A percentile compares a stretch with the other conserved stretches of the same genome.
These are phyloP conservation scores for Populus hybrid DNA, from an alignment of 441 rosid species.

Conservation along the genomic window DNA sequence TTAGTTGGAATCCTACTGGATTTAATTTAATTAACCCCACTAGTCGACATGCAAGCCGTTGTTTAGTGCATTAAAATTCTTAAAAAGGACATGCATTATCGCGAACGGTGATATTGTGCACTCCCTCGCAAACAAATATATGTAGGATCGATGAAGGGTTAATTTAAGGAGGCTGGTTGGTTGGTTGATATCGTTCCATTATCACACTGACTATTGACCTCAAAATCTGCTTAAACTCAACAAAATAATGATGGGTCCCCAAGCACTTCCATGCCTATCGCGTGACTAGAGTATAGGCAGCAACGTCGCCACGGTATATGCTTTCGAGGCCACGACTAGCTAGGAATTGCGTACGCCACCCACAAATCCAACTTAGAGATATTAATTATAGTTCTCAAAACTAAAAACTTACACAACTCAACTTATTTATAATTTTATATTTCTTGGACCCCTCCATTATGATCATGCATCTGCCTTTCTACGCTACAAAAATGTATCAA, in stretches of 20 bases:
- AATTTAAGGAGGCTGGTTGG: not conserved
- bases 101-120: not conserved
- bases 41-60: not conserved
- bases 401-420: not conserved
- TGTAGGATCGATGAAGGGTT: not conserved
- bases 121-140: not conserved
- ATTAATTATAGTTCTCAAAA: not conserved
- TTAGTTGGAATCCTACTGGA: not conserved
- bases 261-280: not conserved
- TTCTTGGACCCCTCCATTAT: not conserved
- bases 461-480: not conserved
- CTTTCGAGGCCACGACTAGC: no score
- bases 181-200: not conserved
- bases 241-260: slow-evolving; percentile 4
- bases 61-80: not conserved
- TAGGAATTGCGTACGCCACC: not conserved
- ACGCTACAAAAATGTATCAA: not conserved
- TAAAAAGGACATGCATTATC: no score
- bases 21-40: not conserved
- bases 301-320: not conserved
- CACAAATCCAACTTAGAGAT: not conserved
- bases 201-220: not conserved
- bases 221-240: not conserved
- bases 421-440: not conserved
- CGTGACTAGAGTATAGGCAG: slow-evolving; percentile 7